Evolutionary conservation across 2,329 filamentous ascomycete genomes (phyloP).

Genomic region (Bipolaris oryzae): DNA sequence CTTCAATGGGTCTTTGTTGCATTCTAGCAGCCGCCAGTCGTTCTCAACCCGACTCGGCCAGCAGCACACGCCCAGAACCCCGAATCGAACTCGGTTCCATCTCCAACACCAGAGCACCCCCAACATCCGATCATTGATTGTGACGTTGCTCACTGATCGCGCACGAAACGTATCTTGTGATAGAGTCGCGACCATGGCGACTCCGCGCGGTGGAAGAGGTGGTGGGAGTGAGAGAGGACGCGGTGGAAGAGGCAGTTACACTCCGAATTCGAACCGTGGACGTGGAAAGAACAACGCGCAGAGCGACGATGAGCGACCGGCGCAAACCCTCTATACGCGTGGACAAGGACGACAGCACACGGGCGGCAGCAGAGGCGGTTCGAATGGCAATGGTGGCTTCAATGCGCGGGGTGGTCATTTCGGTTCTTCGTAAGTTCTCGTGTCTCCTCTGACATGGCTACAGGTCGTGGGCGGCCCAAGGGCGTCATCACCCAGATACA

Average conservation of each 20-base stretch:
- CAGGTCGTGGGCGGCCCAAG: constrained; percentile 20
- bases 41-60: constrained; percentile 26
- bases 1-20: constrained; percentile 26
- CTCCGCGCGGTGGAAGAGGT: constrained; percentile 33
- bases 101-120: neutral
- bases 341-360: constrained; percentile 11
- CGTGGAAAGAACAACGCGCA: constrained; percentile 26
- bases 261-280: constrained; percentile 13
- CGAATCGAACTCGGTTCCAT: neutral
- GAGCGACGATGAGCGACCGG: constrained; percentile 16
- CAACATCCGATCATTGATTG: neutral
- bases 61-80: constrained; percentile 3
- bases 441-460: constrained; percentile 6
- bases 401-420: constrained; percentile 13
- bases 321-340: constrained; percentile 17
- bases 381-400: neutral
- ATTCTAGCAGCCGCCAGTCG: constrained; percentile 27
- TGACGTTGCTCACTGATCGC: constrained; percentile 10
- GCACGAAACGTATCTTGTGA: constrained; percentile 13
- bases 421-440: constrained; percentile 19
- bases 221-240: constrained; percentile 25
- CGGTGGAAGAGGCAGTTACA: constrained; percentile 17
- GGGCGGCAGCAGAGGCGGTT: constrained; percentile 4
- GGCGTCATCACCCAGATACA: constrained; percentile 14
- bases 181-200: constrained; percentile 37